Percentiles rank a stretch among this genome's conserved stretches.
Conservation (phyloP, 2,329 filamentous ascomycete genomes). For the Aureobasidium sp. region DNA sequence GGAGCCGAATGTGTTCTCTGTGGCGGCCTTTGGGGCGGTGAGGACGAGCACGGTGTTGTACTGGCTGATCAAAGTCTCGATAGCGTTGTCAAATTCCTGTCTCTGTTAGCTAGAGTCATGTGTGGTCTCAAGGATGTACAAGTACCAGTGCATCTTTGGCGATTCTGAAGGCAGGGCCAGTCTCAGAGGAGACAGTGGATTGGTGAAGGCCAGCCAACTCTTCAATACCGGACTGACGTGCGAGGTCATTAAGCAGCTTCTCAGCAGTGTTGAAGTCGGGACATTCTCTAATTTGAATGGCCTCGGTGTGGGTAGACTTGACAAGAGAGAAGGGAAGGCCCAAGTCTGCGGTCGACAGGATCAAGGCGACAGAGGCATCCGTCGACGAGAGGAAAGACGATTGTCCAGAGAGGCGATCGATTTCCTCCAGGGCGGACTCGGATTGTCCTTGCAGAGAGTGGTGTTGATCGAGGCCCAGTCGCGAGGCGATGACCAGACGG, state of each 20-base stretch:
- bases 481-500: slow-evolving; percentile 42
- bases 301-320: neutral
- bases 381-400: slow-evolving; percentile 31
- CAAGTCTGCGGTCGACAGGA: slow-evolving; percentile 13
- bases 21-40: slow-evolving; percentile 13
- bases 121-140: neutral
- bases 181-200: neutral
- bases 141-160: neutral
- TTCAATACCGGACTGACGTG: slow-evolving; percentile 19
- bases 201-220: neutral
- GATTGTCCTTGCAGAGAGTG: slow-evolving; percentile 34
- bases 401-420: slow-evolving; percentile 38
- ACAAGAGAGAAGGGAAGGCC: neutral
- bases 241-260: slow-evolving; percentile 23
- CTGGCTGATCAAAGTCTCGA: neutral
- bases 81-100: neutral
- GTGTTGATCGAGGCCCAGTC: slow-evolving; percentile 42
- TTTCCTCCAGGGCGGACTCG: slow-evolving; percentile 33
- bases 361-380: slow-evolving; percentile 17
- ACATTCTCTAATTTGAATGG: neutral
- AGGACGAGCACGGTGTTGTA: slow-evolving; percentile 18
- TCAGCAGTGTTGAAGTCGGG: slow-evolving; percentile 18
- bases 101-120: neutral
- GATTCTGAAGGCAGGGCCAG: slow-evolving; percentile 2
- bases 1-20: slow-evolving; percentile 23